Evolutionary conservation across 352 stramenopile species (phyloP).

Genomic region (Blastocystis hominis): DNA sequence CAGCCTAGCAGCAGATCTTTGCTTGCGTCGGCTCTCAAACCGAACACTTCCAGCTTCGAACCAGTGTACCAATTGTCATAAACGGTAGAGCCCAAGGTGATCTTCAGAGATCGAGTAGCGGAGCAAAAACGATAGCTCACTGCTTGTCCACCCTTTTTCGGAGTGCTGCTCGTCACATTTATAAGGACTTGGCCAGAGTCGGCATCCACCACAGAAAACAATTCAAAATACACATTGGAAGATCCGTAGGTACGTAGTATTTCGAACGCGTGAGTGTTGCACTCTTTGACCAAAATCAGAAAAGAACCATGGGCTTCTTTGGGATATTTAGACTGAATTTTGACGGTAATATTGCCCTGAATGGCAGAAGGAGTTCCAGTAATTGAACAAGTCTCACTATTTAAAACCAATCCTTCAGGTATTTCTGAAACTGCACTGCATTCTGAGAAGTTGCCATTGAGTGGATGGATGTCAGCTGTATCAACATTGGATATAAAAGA

Average conservation of each 20-base stretch:
- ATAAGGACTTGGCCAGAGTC: neutral
- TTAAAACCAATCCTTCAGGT: neutral
- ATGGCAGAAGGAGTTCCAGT: neutral
- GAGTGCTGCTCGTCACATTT: neutral
- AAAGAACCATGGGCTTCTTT: neutral
- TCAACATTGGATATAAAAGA: neutral
- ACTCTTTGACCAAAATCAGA: neutral
- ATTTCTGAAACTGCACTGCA: neutral
- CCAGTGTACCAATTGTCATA: neutral
- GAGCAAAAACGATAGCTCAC: conserved; percentile 21
- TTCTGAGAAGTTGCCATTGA: neutral
- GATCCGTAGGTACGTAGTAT: neutral
- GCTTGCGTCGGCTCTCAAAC: neutral
- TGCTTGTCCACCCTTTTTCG: conserved; percentile 9
- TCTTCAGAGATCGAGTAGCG: neutral
- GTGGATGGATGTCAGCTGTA: neutral
- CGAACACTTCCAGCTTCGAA: neutral
- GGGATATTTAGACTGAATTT: neutral
- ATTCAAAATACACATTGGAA: neutral
- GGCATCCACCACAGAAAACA: neutral
- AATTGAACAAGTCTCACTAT: neutral
- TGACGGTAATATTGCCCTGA: neutral
- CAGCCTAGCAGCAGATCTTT: neutral
- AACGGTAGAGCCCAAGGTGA: neutral
- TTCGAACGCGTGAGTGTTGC: neutral